Evolutionary conservation across 306 rosid species (phyloP), one percentile per base, ranked within the genome.

Genomic region (Vigna unguiculata): DNA sequence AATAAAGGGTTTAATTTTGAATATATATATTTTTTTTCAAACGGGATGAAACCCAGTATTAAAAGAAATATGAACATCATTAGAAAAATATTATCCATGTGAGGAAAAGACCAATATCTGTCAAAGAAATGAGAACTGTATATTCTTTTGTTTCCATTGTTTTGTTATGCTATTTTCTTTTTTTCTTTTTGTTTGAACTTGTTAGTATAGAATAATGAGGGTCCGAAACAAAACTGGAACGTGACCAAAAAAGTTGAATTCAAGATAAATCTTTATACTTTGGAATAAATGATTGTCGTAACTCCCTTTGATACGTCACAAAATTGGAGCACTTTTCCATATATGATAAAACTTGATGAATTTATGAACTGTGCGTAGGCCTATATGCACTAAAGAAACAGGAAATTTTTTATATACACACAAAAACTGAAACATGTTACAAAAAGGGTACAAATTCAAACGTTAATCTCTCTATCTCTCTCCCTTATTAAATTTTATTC

Each of bases 211-310:
- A 28, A 28, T 28, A 28, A 28, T 28, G 70, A 68, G 69, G 54
- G 41, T 68, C 19, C 48, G 51, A 68, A 77, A 67, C 48, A 55
- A 54, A 77, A 41, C 9, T 54, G 59, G 38, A 77, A 55, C 43
- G 24, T 12, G 51, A 21, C 69, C n/a, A n/a, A 68, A 66, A 68
- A 67, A 32, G 34, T 20, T 6, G 58, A 69, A 19, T 19, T 2
- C 55, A 45, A 3, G 58, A 77, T 41, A 77, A 66, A 57, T 77
- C 6, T 57, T 46, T 40, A 40, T 32, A 7, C 41, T 69, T 69
- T 69, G 21, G n/a, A 58, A 68, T 30, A 55, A 55, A 32, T 28
- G 10, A 54, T 63, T 77, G 75, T 65, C 65, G 74, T 65, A 65
- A 76, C 45, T 36, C 15, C 17, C 14, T 65, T 47, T 38, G 55